phyloP scores from a whole-genome alignment of 768 basidiomycete species.

The Melanogaster broomeanus region DNA sequence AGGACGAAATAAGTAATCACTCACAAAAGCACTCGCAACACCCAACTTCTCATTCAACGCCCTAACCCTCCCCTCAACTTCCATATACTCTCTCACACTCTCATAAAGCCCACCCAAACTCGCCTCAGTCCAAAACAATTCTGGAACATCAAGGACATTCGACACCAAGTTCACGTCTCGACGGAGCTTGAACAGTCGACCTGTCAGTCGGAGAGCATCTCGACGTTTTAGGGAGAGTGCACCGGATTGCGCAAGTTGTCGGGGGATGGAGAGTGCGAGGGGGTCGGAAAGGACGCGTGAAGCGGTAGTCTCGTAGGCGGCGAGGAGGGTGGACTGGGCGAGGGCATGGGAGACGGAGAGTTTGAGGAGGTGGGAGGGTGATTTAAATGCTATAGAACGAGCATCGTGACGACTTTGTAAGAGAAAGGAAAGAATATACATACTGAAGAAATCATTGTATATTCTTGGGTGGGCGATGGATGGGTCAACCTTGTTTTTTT shows the following conservation, averaged over 20 bases:
- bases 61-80: conserved; percentile 80
- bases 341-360: conserved; percentile 94
- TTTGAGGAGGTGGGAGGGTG: conserved; percentile 85
- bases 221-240: conserved; percentile 71
- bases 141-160: conserved; percentile 91
- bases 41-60: conserved; percentile 87
- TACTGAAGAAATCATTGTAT: conserved; percentile 96
- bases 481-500: conserved; percentile 70
- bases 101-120: conserved; percentile 88
- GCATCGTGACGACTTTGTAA: not conserved
- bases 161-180: conserved; percentile 90
- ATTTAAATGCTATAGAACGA: conserved; percentile 72
- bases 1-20: conserved; percentile 29
- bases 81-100: conserved; percentile 93
- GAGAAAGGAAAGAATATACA: conserved; percentile 28
- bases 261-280: conserved; percentile 77
- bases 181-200: conserved; percentile 81
- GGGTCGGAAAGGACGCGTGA: conserved; percentile 78
- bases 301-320: conserved; percentile 81
- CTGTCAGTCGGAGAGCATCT: conserved; percentile 87
- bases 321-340: conserved; percentile 91
- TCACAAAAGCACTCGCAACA: conserved; percentile 85
- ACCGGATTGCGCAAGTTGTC: conserved; percentile 78
- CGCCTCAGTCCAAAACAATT: conserved; percentile 94
- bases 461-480: conserved; percentile 85